A percentile compares a stretch with the other conserved stretches of the same genome.
Evolutionary conservation across 176 grass and related monocot species (phyloP).

Genomic region (Neostapfia colusana): DNA sequence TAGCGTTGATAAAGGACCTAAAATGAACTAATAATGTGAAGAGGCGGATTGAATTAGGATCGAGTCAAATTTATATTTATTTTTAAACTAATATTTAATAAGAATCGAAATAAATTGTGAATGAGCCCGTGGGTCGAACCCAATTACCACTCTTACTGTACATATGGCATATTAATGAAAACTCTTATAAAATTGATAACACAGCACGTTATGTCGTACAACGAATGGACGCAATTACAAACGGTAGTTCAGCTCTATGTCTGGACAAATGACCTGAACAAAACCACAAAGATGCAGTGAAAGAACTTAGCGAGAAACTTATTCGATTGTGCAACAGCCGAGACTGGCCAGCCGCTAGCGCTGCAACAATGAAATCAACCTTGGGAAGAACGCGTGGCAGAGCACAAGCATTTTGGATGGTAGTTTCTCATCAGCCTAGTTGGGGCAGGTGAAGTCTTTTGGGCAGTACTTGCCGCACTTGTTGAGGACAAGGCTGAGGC

Average conservation of each 20-base stretch:
- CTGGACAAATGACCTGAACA: neutral
- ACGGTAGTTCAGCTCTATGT: neutral
- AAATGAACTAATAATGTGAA: too few species aligned
- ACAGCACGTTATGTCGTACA: neutral
- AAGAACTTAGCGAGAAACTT: neutral
- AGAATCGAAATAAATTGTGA: too few species aligned
- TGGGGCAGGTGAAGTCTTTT: slow-evolving; percentile 18
- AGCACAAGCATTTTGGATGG: neutral
- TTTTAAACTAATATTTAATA: too few species aligned
- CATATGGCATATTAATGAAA: too few species aligned
- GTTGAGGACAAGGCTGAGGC: slow-evolving; percentile 7
- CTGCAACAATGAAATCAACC: neutral
- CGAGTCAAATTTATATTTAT: too few species aligned
- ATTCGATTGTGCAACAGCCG: neutral
- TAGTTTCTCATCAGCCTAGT: neutral
- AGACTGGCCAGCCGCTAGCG: neutral
- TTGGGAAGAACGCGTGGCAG: neutral
- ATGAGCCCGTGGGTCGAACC: too few species aligned
- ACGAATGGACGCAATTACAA: neutral
- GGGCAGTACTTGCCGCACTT: slow-evolving; percentile 23
- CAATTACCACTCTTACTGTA: too few species aligned
- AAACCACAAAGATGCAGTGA: neutral
- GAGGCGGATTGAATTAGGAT: too few species aligned
- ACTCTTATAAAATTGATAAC: too few species aligned
- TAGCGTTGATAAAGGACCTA: too few species aligned